Evolutionary conservation across 2,329 filamentous ascomycete species (phyloP).

Genomic region (Scedosporium boydii): DNA sequence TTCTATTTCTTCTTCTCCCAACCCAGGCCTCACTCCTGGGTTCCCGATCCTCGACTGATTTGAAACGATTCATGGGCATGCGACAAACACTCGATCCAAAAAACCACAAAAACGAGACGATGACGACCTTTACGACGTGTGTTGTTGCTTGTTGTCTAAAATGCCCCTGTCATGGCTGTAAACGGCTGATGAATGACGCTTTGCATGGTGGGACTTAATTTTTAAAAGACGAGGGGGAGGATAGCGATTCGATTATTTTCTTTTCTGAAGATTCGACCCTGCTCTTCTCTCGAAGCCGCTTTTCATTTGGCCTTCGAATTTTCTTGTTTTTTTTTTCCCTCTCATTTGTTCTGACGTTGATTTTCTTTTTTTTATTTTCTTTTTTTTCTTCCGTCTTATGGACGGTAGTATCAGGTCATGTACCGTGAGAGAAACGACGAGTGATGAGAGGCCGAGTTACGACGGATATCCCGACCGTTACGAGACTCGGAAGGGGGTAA

Average conservation of each 20-base stretch:
- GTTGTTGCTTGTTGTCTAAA: constrained; percentile 10
- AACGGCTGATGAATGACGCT: constrained; percentile 34
- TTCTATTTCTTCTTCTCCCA: not conserved
- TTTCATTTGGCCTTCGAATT: constrained; percentile 7
- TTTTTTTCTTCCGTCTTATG: constrained; percentile 8
- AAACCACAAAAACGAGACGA: constrained; percentile 9
- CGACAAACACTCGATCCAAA: not conserved
- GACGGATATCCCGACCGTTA: constrained; percentile 3
- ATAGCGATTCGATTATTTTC: constrained; percentile 10
- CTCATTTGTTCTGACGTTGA: constrained; percentile 8
- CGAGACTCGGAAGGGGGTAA: constrained; percentile 3
- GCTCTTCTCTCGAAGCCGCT: constrained; percentile 6
- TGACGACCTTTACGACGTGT: constrained; percentile 11
- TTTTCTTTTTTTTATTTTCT: constrained; percentile 9
- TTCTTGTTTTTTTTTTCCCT: constrained; percentile 9
- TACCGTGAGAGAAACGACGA: not conserved
- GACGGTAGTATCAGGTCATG: constrained; percentile 1
- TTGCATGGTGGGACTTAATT: constrained; percentile 30
- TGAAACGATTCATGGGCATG: not conserved
- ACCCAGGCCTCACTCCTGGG: not conserved
- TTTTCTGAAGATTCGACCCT: constrained; percentile 8
- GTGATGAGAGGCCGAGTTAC: constrained; percentile 1
- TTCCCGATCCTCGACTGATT: constrained; percentile 1
- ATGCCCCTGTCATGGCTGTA: constrained; percentile 6
- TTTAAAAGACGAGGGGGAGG: constrained; percentile 9